These are phyloP conservation scores for Geotrichum candidum DNA, from an alignment of 1,139 yeast genomes.

Conservation along the genomic window DNA sequence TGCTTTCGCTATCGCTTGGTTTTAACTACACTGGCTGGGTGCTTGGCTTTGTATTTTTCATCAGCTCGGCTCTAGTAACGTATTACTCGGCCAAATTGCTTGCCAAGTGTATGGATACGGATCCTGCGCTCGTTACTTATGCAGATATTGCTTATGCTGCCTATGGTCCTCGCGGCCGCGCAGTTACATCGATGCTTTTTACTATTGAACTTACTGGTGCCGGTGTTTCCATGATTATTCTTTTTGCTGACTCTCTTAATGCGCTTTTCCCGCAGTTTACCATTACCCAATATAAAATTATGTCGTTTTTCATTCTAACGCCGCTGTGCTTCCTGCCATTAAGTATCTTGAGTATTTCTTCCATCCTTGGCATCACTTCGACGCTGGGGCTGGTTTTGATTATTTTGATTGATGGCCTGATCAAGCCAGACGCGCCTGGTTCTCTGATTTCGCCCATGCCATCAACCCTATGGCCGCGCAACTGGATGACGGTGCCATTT, in stretches of 20 bases:
- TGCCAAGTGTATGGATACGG: constrained; percentile 64
- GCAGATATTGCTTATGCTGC: constrained; percentile 83
- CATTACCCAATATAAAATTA: constrained; percentile 48
- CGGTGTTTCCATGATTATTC: constrained; percentile 63
- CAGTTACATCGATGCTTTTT: constrained; percentile 64
- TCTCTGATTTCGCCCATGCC: constrained; percentile 53
- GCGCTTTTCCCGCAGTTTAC: constrained; percentile 55
- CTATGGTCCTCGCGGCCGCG: constrained; percentile 54
- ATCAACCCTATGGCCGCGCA: constrained; percentile 45
- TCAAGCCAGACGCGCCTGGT: constrained; percentile 54
- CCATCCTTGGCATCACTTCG: constrained; percentile 67
- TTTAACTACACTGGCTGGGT: constrained; percentile 77
- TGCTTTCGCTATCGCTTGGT: constrained; percentile 78
- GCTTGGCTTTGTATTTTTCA: constrained; percentile 51
- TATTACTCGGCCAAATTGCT: constrained; percentile 61
- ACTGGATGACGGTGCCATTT: constrained; percentile 46
- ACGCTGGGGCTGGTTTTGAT: constrained; percentile 58
- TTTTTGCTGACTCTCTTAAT: constrained; percentile 79
- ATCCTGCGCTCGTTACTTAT: constrained; percentile 73
- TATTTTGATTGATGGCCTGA: constrained; percentile 58
- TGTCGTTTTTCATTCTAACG: constrained; percentile 55
- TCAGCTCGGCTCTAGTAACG: constrained; percentile 57
- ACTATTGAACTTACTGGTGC: constrained; percentile 75
- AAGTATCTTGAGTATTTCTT: constrained; percentile 61
- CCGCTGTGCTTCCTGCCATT: constrained; percentile 65